A percentile compares a stretch with the other conserved stretches of the same genome.
phyloP scores from a whole-genome alignment of 2,329 filamentous ascomycete species.

The Colletotrichum endophyticum region DNA sequence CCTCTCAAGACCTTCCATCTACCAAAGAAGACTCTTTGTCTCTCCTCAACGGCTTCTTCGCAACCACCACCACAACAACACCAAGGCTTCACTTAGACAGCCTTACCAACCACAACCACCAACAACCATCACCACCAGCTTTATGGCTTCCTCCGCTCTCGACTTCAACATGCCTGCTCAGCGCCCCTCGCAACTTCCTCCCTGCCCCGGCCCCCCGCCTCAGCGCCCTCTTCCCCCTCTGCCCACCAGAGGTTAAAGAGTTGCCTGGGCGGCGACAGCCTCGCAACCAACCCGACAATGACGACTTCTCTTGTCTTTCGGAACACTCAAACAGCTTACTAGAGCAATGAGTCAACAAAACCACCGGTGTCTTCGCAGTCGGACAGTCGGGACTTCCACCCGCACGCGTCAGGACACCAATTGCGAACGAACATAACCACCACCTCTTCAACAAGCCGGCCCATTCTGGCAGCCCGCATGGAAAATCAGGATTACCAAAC shows the following conservation, averaged over 20 bases:
- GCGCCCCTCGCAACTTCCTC: constrained; percentile 69
- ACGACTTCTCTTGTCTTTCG: not conserved
- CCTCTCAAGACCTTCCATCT: not conserved
- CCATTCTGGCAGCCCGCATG: not conserved
- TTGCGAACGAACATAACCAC: not conserved
- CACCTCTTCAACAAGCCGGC: not conserved
- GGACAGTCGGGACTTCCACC: not conserved
- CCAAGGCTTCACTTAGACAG: not conserved
- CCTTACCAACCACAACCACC: constrained; percentile 5
- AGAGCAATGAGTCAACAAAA: not conserved
- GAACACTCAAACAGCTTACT: not conserved
- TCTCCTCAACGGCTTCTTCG: not conserved
- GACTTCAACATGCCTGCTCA: constrained; percentile 58
- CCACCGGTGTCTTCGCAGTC: not conserved
- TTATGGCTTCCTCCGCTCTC: constrained; percentile 18
- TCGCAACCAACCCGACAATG: constrained; percentile 1
- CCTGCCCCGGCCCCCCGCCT: constrained; percentile 70
- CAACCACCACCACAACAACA: not conserved
- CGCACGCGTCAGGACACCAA: not conserved
- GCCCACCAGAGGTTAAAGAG: constrained; percentile 60
- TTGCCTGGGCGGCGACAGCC: not conserved
- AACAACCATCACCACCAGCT: constrained; percentile 11
- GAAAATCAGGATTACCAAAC: not conserved
- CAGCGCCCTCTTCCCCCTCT: constrained; percentile 69
- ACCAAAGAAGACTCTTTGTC: constrained; percentile 6